Conservation (phyloP, 139 green algal species). For the Monoraphidium neglectum region DNA sequence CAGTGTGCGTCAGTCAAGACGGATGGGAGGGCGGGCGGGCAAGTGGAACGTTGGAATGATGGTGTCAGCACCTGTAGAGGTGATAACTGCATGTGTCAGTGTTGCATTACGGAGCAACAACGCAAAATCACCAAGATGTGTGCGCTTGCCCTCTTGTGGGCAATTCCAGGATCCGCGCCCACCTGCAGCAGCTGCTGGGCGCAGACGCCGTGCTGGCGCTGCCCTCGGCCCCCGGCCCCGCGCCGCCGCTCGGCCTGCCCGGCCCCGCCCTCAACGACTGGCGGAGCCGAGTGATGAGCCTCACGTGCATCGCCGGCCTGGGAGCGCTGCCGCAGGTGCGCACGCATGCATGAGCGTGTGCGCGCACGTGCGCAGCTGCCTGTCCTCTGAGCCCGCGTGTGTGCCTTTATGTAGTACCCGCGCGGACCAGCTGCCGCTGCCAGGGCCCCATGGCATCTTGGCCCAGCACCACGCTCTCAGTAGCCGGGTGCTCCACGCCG, state of each 20-base stretch:
- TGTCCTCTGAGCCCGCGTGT: too few species aligned
- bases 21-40: too few species aligned
- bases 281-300: slow-evolving; percentile 58
- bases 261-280: slow-evolving; percentile 63
- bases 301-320: slow-evolving; percentile 84
- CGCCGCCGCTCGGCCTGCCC: slow-evolving; percentile 19
- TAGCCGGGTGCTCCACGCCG: not conserved
- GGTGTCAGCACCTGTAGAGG: too few species aligned
- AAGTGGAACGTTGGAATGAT: too few species aligned
- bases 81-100: too few species aligned
- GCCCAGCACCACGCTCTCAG: not conserved
- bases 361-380: not conserved
- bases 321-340: slow-evolving; percentile 84
- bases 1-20: too few species aligned
- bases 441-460: not conserved
- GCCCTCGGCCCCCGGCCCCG: slow-evolving; percentile 74
- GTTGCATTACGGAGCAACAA: too few species aligned
- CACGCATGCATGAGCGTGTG: not conserved
- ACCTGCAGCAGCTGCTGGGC: slow-evolving; percentile 66
- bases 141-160: too few species aligned
- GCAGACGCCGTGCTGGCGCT: slow-evolving; percentile 66
- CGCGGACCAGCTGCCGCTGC: not conserved
- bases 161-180: slow-evolving; percentile 38
- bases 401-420: not conserved
- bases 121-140: too few species aligned